These are phyloP conservation scores for Neurospora sp. DNA, from an alignment of 495 filamentous ascomycete genomes.

Conservation along the genomic window DNA sequence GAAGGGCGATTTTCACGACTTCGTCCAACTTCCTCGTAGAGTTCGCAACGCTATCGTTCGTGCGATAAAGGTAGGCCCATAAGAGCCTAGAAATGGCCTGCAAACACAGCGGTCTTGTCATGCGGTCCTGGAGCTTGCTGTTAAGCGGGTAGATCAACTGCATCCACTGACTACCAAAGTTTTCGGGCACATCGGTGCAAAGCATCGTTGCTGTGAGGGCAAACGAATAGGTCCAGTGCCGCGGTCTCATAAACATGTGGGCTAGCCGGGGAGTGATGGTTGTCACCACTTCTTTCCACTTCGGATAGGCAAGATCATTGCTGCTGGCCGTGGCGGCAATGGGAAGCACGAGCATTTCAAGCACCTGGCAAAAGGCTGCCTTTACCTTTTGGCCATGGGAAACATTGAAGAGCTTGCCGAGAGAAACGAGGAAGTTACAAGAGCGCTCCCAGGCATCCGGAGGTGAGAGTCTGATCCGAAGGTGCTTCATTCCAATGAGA, in stretches of 20 bases:
- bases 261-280: slow-evolving; percentile 63
- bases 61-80: slow-evolving; percentile 91
- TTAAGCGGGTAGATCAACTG: slow-evolving; percentile 66
- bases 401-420: slow-evolving; percentile 71
- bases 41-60: slow-evolving; percentile 52
- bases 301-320: slow-evolving; percentile 62
- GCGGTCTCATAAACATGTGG: slow-evolving; percentile 79
- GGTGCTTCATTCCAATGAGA: slow-evolving; percentile 80
- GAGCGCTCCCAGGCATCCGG: slow-evolving; percentile 73
- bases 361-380: slow-evolving; percentile 82
- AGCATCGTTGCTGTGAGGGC: slow-evolving; percentile 75
- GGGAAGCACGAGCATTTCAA: slow-evolving; percentile 79
- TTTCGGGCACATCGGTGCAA: slow-evolving; percentile 77
- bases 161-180: slow-evolving; percentile 76
- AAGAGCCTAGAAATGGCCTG: slow-evolving; percentile 86
- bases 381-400: slow-evolving; percentile 84
- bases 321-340: slow-evolving; percentile 68
- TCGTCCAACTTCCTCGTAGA: slow-evolving; percentile 78
- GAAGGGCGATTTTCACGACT: slow-evolving; percentile 70
- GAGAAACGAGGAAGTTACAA: slow-evolving; percentile 73
- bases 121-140: slow-evolving; percentile 71
- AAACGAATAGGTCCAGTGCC: slow-evolving; percentile 81
- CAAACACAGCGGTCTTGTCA: slow-evolving; percentile 66
- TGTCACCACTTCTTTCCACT: slow-evolving; percentile 77
- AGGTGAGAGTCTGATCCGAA: slow-evolving; percentile 61